Evolutionary conservation across 768 basidiomycete species (phyloP).

Genomic region (Lanmaoa rubissima): DNA sequence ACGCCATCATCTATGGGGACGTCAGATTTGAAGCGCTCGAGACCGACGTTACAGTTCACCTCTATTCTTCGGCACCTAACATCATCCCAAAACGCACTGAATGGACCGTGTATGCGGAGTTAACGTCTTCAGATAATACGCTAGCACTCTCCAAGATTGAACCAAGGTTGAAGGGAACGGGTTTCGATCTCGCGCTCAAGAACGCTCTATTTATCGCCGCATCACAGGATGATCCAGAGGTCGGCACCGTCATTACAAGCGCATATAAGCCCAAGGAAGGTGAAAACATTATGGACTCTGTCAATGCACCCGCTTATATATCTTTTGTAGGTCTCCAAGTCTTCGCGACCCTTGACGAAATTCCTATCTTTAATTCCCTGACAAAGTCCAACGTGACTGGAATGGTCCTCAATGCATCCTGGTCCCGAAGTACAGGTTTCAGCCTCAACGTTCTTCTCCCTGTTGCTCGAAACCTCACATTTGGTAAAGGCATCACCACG

Average conservation of each 20-base stretch:
- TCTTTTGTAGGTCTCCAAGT: conserved; percentile 1
- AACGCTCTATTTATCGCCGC: conserved; percentile 1
- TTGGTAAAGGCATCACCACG: conserved; percentile 5
- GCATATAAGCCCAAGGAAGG: not conserved
- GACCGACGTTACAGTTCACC: not conserved
- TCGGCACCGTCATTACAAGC: not conserved
- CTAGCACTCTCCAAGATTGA: conserved; percentile 6
- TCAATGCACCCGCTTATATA: not conserved
- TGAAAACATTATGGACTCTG: not conserved
- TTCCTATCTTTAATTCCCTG: not conserved
- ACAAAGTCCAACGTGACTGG: conserved; percentile 2
- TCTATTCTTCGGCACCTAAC: conserved; percentile 1
- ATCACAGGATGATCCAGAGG: not conserved
- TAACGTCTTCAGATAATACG: not conserved
- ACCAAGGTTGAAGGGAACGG: conserved; percentile 1
- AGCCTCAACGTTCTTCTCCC: not conserved
- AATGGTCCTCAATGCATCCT: conserved; percentile 2
- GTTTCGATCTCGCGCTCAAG: conserved; percentile 2
- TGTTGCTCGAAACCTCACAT: conserved; percentile 3
- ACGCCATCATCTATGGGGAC: conserved; percentile 1
- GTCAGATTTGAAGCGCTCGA: conserved; percentile 1
- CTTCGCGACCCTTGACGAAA: conserved; percentile 4
- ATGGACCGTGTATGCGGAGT: conserved; percentile 1
- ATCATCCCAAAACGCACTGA: conserved; percentile 2
- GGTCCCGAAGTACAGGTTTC: not conserved